Percentiles rank a stretch among this genome's conserved stretches.
Conservation (phyloP, 805 yeast genomes). For the Starmerella sp. region DNA sequence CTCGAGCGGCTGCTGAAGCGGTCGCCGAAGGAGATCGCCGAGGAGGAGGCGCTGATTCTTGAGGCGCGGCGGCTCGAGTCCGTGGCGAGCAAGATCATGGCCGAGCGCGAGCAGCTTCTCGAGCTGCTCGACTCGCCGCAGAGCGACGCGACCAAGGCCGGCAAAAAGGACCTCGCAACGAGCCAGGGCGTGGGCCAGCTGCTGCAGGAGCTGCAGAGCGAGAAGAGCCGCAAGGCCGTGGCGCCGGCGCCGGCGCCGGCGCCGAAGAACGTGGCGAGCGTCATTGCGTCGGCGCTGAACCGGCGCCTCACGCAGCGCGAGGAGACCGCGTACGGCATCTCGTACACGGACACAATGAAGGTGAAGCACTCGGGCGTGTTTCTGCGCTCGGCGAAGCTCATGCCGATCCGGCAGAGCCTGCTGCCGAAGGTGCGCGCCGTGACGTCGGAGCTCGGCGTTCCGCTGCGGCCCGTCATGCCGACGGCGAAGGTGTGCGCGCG, state of each 20-base stretch:
- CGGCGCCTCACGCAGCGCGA: slow-evolving; percentile 60
- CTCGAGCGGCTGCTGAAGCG: slow-evolving; percentile 64
- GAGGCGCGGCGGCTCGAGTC: slow-evolving; percentile 88
- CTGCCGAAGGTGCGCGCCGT: slow-evolving; percentile 51
- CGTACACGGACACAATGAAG: slow-evolving; percentile 41
- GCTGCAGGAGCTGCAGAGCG: slow-evolving; percentile 64
- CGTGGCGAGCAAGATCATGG: neutral
- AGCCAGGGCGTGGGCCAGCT: slow-evolving; percentile 85
- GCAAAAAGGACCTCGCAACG: slow-evolving; percentile 28
- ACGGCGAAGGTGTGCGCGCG: slow-evolving; percentile 64
- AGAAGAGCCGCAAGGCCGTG: slow-evolving; percentile 36
- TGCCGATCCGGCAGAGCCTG: slow-evolving; percentile 66
- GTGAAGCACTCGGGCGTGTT: slow-evolving; percentile 55
- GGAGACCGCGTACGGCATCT: slow-evolving; percentile 73
- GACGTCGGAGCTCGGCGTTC: slow-evolving; percentile 67
- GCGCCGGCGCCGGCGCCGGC: slow-evolving; percentile 12
- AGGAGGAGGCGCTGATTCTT: slow-evolving; percentile 85
- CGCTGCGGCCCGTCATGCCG: slow-evolving; percentile 78
- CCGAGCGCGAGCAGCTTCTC: slow-evolving; percentile 3
- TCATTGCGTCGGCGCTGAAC: slow-evolving; percentile 28
- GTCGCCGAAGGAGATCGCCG: slow-evolving; percentile 94
- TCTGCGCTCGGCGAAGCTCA: slow-evolving; percentile 65
- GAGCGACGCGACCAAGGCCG: slow-evolving; percentile 33
- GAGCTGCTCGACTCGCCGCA: slow-evolving; percentile 40
- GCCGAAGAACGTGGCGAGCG: slow-evolving; percentile 23